Percentiles rank a stretch among this genome's conserved stretches.
phyloP scores from a whole-genome alignment of 2,329 filamentous ascomycete genomes.

The Plenodomus tracheiphilus region DNA sequence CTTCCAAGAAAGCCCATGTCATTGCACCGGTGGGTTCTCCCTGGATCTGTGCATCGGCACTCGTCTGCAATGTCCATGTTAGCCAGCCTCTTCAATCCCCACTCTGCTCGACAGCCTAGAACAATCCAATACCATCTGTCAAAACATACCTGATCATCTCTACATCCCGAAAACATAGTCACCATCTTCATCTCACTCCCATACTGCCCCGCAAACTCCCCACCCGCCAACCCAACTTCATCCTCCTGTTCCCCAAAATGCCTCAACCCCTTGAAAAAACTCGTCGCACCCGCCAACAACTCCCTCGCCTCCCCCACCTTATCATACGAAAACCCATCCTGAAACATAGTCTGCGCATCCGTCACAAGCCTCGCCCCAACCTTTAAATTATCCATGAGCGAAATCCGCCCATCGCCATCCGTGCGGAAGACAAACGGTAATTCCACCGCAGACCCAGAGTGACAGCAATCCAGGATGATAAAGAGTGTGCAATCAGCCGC shows the following conservation, averaged over 20 bases:
- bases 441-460: slow-evolving; percentile 63
- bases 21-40: slow-evolving; percentile 52
- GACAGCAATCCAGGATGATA: slow-evolving; percentile 65
- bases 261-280: slow-evolving; percentile 58
- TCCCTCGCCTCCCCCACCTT: slow-evolving; percentile 57
- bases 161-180: slow-evolving; percentile 56
- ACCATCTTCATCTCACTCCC: slow-evolving; percentile 52
- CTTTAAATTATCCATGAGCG: slow-evolving; percentile 59
- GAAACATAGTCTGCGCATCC: slow-evolving; percentile 56
- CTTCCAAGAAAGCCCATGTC: slow-evolving; percentile 54
- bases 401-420: slow-evolving; percentile 60
- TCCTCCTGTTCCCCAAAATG: slow-evolving; percentile 50
- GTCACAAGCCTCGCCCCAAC: slow-evolving; percentile 54
- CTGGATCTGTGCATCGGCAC: slow-evolving; percentile 52
- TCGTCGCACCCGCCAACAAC: slow-evolving; percentile 57
- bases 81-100: not conserved
- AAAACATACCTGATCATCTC: slow-evolving; percentile 49
- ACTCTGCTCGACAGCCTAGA: not conserved
- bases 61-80: slow-evolving; percentile 38
- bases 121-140: not conserved
- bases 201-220: slow-evolving; percentile 51
- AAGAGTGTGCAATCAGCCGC: slow-evolving; percentile 57
- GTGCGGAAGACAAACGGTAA: slow-evolving; percentile 62
- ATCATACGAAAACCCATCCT: slow-evolving; percentile 55
- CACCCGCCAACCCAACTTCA: slow-evolving; percentile 47